Base-by-base conservation (phyloP, 1,139 yeast genomes). In the Suhomyces taliae region DNA sequence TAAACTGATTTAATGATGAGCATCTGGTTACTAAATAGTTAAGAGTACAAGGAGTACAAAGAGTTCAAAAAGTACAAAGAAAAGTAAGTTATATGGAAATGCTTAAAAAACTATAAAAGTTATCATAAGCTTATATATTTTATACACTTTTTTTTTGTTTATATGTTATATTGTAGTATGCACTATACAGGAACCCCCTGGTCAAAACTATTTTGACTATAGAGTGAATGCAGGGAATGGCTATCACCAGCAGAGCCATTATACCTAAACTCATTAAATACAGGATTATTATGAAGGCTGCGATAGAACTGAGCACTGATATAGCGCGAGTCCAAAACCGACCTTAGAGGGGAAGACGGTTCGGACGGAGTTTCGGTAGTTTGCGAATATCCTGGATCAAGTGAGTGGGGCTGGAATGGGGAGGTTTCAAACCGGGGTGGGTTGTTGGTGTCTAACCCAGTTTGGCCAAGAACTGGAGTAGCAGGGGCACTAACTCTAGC, bases 101-200 rank as follows among this genome's bases (percentile, higher is more conserved):
- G 15, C 15, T 14, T 2, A 14, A 14, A 14, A 14, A 14, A 14
- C 15, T 14, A 14, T 14, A 14, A 14, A 14, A 14, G 15, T 14
- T 2, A 19, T 19, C 24, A 19, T 19, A 3, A 19, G 3, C 4
- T 6, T 4, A 19, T 19, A 19, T 6, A 19, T 19, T 19, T 4
- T 4, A 19, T 19, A 19, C 4, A 19, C 6, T 19, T 19, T 19
- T 19, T 19, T 19, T 19, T 19, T 19, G 3, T 4, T 2, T 19
- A 19, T 19, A 19, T 19, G 24, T 19, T 19, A 19, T 5, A 5
- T 11, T 27, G 15, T n/a, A 11, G 6, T 11, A 9, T 3, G 27
- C 19, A 5, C 41, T 46, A 46, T 34, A 46, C 49, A 38, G 49
- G 46, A 27, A 34, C 49, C 5, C 43, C 44, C 7, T 39, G 48